These are phyloP conservation scores for Tetrahymena borealis DNA, from an alignment of 73 alveolate genomes.

Conservation along the genomic window DNA sequence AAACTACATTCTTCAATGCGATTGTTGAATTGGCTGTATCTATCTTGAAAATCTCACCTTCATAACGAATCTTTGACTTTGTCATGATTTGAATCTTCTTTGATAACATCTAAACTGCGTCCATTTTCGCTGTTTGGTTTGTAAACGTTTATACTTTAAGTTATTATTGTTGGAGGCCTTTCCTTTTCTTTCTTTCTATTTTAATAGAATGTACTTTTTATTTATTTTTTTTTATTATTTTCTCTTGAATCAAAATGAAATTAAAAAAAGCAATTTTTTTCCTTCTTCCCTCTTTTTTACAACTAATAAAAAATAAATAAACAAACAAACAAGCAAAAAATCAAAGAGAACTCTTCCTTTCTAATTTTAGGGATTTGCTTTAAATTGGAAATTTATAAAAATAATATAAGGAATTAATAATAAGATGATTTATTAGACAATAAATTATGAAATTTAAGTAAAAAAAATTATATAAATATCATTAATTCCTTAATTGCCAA, in stretches of 20 bases:
- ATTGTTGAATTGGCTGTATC: slow-evolving; percentile 27
- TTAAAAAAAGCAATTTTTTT: neutral
- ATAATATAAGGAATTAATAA: too few species aligned
- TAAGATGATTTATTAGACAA: too few species aligned
- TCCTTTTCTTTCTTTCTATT: neutral
- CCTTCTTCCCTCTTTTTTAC: neutral
- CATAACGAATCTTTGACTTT: slow-evolving; percentile 35
- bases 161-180: neutral
- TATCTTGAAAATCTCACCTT: slow-evolving; percentile 30
- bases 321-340: too few species aligned
- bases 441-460: too few species aligned
- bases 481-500: too few species aligned
- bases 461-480: too few species aligned
- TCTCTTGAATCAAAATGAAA: neutral
- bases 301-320: neutral
- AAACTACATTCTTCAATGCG: slow-evolving; percentile 37
- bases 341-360: too few species aligned
- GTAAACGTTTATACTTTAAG: neutral
- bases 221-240: neutral
- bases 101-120: neutral
- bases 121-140: neutral
- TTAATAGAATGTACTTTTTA: neutral
- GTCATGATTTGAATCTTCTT: slow-evolving; percentile 18
- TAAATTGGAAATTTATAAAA: too few species aligned
- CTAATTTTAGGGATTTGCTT: too few species aligned